Percentiles rank a stretch among this genome's conserved stretches.
phyloP scores from a whole-genome alignment of 108 stramenopile species.

The Pseudonitzschia multiseries region DNA sequence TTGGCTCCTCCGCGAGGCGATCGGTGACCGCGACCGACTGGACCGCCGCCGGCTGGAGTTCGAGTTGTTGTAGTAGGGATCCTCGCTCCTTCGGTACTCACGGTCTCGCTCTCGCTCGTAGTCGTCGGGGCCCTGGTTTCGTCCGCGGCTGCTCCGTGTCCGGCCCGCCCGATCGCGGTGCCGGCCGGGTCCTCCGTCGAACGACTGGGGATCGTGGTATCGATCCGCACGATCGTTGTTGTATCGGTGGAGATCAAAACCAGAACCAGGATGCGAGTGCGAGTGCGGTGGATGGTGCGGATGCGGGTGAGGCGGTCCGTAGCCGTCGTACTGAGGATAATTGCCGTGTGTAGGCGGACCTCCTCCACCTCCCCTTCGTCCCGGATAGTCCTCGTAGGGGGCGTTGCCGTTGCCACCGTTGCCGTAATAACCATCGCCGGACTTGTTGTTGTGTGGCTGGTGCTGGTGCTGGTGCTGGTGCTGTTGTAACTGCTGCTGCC shows the following conservation, averaged over 20 bases:
- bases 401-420: background rate
- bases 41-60: slow-evolving; percentile 19
- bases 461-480: background rate
- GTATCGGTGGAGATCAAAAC: slow-evolving; percentile 10
- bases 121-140: slow-evolving; percentile 17
- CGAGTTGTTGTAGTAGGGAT: slow-evolving; percentile 21
- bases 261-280: background rate
- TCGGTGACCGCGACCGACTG: slow-evolving; percentile 24
- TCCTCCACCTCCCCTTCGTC: slow-evolving; percentile 1
- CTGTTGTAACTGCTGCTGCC: background rate
- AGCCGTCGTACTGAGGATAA: slow-evolving; percentile 19
- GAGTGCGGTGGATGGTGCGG: slow-evolving; percentile 5
- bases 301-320: slow-evolving; percentile 21
- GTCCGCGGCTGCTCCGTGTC: slow-evolving; percentile 23
- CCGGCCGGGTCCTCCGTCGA: background rate
- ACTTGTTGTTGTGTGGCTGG: background rate
- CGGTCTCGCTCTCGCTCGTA: slow-evolving; percentile 12
- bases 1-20: slow-evolving; percentile 10
- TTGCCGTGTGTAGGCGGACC: background rate
- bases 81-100: slow-evolving; percentile 6
- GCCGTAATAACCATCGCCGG: background rate
- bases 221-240: too few relatives aligned
- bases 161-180: slow-evolving; percentile 6
- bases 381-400: slow-evolving; percentile 8
- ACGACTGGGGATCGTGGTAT: slow-evolving; percentile 15